Evolutionary conservation across 768 basidiomycete genomes (phyloP), one percentile per base, ranked within the genome.

Genomic region (Phaeotremella skinneri): DNA sequence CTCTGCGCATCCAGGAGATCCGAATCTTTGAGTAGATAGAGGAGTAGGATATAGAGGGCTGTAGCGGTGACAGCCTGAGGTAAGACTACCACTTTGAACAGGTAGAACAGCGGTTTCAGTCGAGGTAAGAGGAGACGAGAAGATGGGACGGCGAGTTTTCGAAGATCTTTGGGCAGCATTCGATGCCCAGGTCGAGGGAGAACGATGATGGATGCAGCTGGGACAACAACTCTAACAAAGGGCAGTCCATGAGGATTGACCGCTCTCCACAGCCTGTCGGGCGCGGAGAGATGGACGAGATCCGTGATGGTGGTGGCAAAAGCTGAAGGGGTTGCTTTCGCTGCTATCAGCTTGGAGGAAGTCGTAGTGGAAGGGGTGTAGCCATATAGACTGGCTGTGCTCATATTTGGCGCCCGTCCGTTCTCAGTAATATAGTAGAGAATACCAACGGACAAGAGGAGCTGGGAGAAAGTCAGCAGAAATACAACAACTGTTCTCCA

Each of bases 11-110:
- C 92, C 32, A 96, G 81, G 0, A 92, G 83, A 58, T 99, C 92
- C 0, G 90, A 85, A 64, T 94, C 87, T 79, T 93, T 94, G 61
- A 97, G 80, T 1, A 99, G 81, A 72, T 92, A 92, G 9, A 90
- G 80, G 6, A 94, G 80, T 11, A 98, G 78, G 6, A 83, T 81
- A 74, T 88, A 97, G 9, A 98, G 80, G 2, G 83, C 76, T 25
- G 82, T 78, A 5, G 87, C 89, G 0, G 93, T 94, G 4, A 81
- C 81, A 6, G 84, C 83, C 71, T 96, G 93, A 0, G 94, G 94
- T 0, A 92, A 76, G 1, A 90, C 79, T 75, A 97, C 84, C 61
- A 93, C 87, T 76, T 89, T 89, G 67, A 87, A 64, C 25, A 90
- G 75, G 85, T 90, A 90, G n/a, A 85, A 74, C 6, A 88, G 64